Evolutionary conservation across 202 grass and related monocot genomes (phyloP).

Genomic region (Panicum hallii): DNA sequence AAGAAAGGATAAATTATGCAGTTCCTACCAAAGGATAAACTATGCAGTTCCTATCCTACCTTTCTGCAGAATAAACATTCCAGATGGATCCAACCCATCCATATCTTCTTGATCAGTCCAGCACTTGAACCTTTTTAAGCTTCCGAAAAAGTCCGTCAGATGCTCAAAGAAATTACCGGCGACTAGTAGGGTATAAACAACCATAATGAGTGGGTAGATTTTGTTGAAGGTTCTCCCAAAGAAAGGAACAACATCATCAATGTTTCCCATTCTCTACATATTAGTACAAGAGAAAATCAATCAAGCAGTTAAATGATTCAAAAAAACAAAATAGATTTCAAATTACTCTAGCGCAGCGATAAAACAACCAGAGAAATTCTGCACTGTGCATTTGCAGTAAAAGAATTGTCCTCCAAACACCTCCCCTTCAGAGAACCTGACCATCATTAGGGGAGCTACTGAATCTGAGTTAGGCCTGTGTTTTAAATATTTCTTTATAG

Average conservation of each 20-base stretch:
- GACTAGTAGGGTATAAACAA: conserved; percentile 82
- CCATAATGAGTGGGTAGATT: conserved; percentile 98
- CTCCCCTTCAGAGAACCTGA: not conserved
- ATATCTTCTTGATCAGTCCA: conserved; percentile 73
- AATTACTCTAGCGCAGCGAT: not conserved
- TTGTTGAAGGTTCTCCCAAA: conserved; percentile 94
- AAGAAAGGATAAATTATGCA: conserved; percentile 39
- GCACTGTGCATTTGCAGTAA: not conserved
- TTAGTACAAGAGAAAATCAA: conserved; percentile 34
- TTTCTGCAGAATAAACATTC: conserved; percentile 87
- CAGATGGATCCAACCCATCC: conserved; percentile 84
- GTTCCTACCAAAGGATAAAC: conserved; percentile 37
- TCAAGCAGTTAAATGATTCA: conserved; percentile 18
- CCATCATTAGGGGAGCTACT: not conserved
- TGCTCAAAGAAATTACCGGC: conserved; percentile 80
- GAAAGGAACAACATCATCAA: conserved; percentile 87
- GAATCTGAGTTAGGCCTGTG: not conserved
- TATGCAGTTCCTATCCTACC: conserved; percentile 51
- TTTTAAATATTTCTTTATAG: not conserved
- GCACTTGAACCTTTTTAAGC: conserved; percentile 85
- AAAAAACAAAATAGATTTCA: conserved; percentile 6
- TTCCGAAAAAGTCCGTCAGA: conserved; percentile 75
- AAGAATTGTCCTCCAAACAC: not conserved
- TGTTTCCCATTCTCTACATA: conserved; percentile 86
- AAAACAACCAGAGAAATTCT: not conserved